These are phyloP conservation scores for Cynara cardunculus DNA, from an alignment of 129 eudicot species.

Conservation along the genomic window DNA sequence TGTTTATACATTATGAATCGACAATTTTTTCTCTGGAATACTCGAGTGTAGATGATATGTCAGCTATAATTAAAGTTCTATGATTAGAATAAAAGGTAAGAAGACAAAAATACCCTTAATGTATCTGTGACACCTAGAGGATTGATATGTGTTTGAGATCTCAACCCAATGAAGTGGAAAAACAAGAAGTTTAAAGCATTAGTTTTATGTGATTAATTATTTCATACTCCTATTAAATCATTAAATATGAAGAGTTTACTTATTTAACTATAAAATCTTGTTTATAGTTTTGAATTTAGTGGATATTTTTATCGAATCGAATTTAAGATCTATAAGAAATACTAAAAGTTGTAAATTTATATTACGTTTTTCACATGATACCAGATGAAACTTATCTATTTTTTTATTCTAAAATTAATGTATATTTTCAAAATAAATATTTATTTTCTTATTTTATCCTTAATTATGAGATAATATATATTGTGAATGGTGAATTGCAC, in stretches of 20 bases:
- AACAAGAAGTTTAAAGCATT: background rate
- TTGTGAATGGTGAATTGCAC: no score
- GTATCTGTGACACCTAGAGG: background rate
- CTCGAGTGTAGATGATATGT: background rate
- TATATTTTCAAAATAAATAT: no score
- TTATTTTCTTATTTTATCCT: no score
- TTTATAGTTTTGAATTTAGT: no score
- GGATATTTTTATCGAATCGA: background rate
- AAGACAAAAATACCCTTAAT: background rate
- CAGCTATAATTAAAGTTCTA: no score
- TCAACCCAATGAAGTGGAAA: no score
- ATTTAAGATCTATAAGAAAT: no score
- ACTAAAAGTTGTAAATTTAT: background rate
- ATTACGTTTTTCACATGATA: background rate
- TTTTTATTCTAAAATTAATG: no score
- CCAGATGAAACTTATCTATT: background rate
- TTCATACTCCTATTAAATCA: background rate
- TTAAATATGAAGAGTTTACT: background rate
- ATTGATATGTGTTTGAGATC: background rate
- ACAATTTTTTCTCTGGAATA: background rate
- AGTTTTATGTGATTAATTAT: background rate
- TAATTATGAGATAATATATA: no score
- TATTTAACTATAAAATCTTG: background rate
- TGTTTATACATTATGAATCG: background rate
- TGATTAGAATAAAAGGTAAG: no score